A percentile compares a stretch with the other conserved stretches of the same genome.
phyloP scores from a whole-genome alignment of 176 grass and related monocot species.

The Saccharum officinarum region DNA sequence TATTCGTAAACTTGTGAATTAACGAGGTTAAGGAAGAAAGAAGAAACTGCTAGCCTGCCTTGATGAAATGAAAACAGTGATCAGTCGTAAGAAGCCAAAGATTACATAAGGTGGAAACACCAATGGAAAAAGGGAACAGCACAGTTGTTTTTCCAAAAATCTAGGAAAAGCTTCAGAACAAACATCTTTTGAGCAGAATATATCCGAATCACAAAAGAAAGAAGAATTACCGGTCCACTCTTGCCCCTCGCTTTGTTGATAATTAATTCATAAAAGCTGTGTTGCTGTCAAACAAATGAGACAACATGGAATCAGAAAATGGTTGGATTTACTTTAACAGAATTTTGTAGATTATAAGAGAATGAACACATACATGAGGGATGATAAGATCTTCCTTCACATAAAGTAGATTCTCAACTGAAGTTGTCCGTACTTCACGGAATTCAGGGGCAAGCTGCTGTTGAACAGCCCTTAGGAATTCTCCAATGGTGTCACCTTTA shows the following conservation, averaged over 20 bases:
- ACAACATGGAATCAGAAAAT: constrained; percentile 17
- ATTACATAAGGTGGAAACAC: neutral
- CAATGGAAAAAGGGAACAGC: neutral
- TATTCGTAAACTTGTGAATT: neutral
- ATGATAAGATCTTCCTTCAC: constrained; percentile 99
- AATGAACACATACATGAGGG: constrained; percentile 76
- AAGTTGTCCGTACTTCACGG: constrained; percentile 95
- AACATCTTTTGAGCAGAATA: neutral
- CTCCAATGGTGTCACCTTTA: constrained; percentile 93
- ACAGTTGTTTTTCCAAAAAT: neutral
- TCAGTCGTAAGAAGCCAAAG: neutral
- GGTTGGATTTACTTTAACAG: neutral
- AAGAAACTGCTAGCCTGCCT: neutral
- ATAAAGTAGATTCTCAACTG: constrained; percentile 95
- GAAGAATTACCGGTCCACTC: constrained; percentile 94
- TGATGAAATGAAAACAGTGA: constrained; percentile 13
- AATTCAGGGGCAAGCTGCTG: constrained; percentile 97
- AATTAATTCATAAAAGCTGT: constrained; percentile 98
- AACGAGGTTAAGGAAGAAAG: neutral
- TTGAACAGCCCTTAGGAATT: constrained; percentile 93
- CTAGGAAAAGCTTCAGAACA: constrained; percentile 10
- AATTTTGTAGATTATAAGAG: constrained; percentile 15
- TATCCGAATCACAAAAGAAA: neutral
- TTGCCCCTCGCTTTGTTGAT: constrained; percentile 99
- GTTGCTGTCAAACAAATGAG: constrained; percentile 77